A percentile compares a stretch with the other conserved stretches of the same genome.
Evolutionary conservation across 2,329 filamentous ascomycete species (phyloP).

Genomic region (Claviceps purpurea): DNA sequence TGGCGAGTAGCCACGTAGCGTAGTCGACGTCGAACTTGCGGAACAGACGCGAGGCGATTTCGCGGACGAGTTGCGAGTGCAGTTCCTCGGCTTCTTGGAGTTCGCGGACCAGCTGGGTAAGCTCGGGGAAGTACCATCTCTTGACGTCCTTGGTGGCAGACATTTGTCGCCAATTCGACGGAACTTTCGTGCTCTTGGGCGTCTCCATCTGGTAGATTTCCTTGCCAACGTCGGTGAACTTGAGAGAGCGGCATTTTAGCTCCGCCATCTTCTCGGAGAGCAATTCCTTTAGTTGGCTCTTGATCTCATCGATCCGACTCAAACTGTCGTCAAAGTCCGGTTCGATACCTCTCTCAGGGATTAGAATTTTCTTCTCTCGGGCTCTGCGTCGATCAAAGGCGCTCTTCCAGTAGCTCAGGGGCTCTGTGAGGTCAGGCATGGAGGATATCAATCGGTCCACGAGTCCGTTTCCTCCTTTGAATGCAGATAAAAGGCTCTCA

Average conservation of each 20-base stretch:
- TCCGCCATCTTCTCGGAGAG: constrained; percentile 59
- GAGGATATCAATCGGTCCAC: constrained; percentile 69
- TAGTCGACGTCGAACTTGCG: constrained; percentile 82
- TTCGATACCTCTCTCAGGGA: constrained; percentile 78
- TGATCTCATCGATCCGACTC: constrained; percentile 61
- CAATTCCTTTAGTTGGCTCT: constrained; percentile 56
- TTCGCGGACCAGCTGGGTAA: constrained; percentile 69
- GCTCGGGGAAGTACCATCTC: constrained; percentile 81
- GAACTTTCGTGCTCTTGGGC: constrained; percentile 73
- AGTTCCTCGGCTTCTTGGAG: constrained; percentile 91
- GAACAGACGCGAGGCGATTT: constrained; percentile 73
- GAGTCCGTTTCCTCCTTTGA: constrained; percentile 65
- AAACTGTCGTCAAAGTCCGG: constrained; percentile 83
- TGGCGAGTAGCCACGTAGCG: constrained; percentile 71
- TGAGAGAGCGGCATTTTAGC: constrained; percentile 59
- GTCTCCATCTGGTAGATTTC: constrained; percentile 95
- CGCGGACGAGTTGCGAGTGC: constrained; percentile 80
- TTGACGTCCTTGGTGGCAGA: constrained; percentile 83
- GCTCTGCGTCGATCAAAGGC: constrained; percentile 79
- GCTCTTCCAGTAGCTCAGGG: constrained; percentile 74
- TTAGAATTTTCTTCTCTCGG: constrained; percentile 64
- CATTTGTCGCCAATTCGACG: constrained; percentile 88
- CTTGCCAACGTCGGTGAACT: constrained; percentile 79
- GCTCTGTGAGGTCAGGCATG: constrained; percentile 71
- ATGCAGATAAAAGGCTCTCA: constrained; percentile 62